Evolutionary conservation across 1,139 yeast species (phyloP), one percentile per base, ranked within the genome.

Genomic region (Ashbya aceris): DNA sequence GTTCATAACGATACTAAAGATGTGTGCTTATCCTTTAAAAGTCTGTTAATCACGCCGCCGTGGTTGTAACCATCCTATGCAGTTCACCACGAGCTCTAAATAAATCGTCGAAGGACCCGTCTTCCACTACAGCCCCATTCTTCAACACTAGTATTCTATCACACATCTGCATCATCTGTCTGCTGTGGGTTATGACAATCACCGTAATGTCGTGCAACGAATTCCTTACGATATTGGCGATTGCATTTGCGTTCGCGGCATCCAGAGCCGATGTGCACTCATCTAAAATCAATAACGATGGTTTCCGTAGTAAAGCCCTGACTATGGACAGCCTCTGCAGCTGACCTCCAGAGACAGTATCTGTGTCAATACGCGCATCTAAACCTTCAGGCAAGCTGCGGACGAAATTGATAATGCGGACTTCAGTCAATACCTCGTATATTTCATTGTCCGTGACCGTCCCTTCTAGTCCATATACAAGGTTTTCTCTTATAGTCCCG

Each of bases 251-350:
- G 49, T 74, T 79, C 28, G 68, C 71, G 0, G 80, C 70, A 57
- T 85, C 95, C 44, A 85, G 64, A 2, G 86, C 83, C 2, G 94
- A 77, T 0, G 95, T 83, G 47, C 86, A 81, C 55, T 85, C 95
- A 61, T 85, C 95, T 41, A 85, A 62, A 2, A 85, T 67, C 43
- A 84, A 62, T 5, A 85, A 61, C 39, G 70, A 69, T 0, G 94
- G 87, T 39, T 69, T 66, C 39, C 86, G 64, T 3, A 84, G 50
- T 14, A 85, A 49, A 0, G 93, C 87, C 47, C 95, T 71, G 0
- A 85, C 89, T 46, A 85, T 77, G 0, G 87, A 75, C 12, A 85
- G 60, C 46, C 95, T 65, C 58, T 85, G 95, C 7, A 81, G 71
- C 59, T 85, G 95, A 2, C 95, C 95, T 34, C 89, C 85, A 2